Percentiles rank a stretch among this genome's conserved stretches.
phyloP scores from a whole-genome alignment of 352 stramenopile genomes.

The Pythium chondricola region DNA sequence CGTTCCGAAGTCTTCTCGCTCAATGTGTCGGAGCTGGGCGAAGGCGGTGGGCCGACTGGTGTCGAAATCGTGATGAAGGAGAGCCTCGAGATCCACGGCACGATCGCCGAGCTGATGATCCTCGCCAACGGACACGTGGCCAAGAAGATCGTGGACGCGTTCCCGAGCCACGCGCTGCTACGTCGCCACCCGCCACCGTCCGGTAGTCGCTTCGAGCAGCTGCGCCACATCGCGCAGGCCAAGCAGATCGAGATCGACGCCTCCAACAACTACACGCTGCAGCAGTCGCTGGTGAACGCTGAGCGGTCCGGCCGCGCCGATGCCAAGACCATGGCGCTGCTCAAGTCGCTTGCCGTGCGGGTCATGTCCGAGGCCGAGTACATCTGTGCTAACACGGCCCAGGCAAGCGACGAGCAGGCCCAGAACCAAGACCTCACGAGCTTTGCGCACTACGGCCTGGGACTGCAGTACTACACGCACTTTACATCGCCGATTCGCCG shows the following conservation, averaged over 20 bases:
- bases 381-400: conserved; percentile 68
- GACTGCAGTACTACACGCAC: conserved; percentile 88
- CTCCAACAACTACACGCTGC: conserved; percentile 76
- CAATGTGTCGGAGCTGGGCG: conserved; percentile 59
- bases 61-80: conserved; percentile 87
- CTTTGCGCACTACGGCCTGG: conserved; percentile 86
- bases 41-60: conserved; percentile 24
- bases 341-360: conserved; percentile 91
- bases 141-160: conserved; percentile 67
- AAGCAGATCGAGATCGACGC: conserved; percentile 70
- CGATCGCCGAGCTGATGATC: conserved; percentile 93
- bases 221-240: conserved; percentile 65
- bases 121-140: conserved; percentile 89
- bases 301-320: conserved; percentile 58
- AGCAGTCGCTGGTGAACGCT: conserved; percentile 59
- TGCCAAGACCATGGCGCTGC: conserved; percentile 78
- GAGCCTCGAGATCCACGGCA: conserved; percentile 91
- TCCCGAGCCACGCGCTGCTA: conserved; percentile 82
- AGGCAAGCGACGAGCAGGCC: conserved; percentile 21
- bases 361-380: conserved; percentile 95
- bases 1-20: conserved; percentile 84
- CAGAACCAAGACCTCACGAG: conserved; percentile 42
- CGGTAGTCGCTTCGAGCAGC: conserved; percentile 63
- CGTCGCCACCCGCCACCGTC: conserved; percentile 80
- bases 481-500: conserved; percentile 90